Base-by-base conservation (phyloP, 2,329 filamentous ascomycete genomes). In the Pestalotiopsis sp. region DNA sequence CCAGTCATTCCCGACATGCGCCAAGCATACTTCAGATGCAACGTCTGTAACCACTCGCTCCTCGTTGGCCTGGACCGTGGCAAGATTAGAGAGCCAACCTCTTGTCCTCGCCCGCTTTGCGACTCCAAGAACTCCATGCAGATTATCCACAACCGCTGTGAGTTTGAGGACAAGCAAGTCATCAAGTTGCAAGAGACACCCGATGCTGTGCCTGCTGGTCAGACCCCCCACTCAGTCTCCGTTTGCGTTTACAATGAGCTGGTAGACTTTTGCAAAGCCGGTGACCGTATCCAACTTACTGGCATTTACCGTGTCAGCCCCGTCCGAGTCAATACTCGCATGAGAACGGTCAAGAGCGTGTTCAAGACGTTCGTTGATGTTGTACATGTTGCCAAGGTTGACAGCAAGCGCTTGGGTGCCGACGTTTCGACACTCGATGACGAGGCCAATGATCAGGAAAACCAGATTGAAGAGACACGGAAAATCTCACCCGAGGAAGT, bases 1-100 rank as follows among this genome's bases (percentile, higher is more conserved):
- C 94, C 96, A 0, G 93, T 99, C 72, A 98, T 99, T 72, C 96
- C 96, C 0, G 96, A 99, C 76, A 99, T 99, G 97, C 98, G 97
- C 82, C 93, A 97, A 78, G 96, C 96, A 0, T 98, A 97, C 83
- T 99, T 99, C 89, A 92, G 93, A 72, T 99, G 96, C 83, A 93
- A 94, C 69, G 90, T 95, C 31, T 99, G 96, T 82, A 94, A 94
- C 76, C 94, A 98, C 81, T 95, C 93, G 4, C 90, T 97, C 70
- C 93, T 92, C 71, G 94, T 98, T 67, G 92, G 94, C 68, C 92
- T 99, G 75, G 96, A 99, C 78, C 92, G 96, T 76, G 96, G 97
- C 80, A 96, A 95, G 83, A 99, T 99, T 76, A 91, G 93, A 25
- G 96, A 99, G 80, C 96, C 96, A 2, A 98, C 94, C 0, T 88